A percentile compares a stretch with the other conserved stretches of the same genome.
Evolutionary conservation across 352 stramenopile genomes (phyloP).

Genomic region (Pythium aphanidermatum): DNA sequence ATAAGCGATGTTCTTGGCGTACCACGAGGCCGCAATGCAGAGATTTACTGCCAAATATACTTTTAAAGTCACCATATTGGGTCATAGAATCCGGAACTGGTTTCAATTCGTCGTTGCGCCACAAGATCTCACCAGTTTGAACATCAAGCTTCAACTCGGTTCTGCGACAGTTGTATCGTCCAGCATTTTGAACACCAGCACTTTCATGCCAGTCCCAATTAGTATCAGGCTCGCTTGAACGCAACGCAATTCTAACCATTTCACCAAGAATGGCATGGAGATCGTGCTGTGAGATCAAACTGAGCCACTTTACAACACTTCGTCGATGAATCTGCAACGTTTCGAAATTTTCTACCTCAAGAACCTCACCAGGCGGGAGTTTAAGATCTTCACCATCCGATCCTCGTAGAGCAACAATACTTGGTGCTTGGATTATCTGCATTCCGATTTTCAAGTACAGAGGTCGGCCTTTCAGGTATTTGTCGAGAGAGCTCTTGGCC

Average conservation of each 20-base stretch:
- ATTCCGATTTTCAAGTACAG: conserved; percentile 86
- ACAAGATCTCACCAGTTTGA: conserved; percentile 86
- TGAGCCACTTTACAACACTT: conserved; percentile 66
- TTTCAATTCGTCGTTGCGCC: conserved; percentile 88
- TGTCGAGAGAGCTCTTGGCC: conserved; percentile 68
- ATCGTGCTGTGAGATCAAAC: conserved; percentile 10
- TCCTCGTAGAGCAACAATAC: conserved; percentile 56
- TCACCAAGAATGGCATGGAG: conserved; percentile 31
- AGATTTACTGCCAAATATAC: conserved; percentile 78
- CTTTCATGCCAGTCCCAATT: conserved; percentile 67
- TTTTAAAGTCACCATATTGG: conserved; percentile 82
- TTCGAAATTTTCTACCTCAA: conserved; percentile 85
- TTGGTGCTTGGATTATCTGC: conserved; percentile 84
- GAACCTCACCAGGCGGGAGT: conserved; percentile 71
- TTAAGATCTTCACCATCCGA: conserved; percentile 52
- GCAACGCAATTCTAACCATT: conserved; percentile 73
- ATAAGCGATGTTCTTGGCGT: conserved; percentile 78
- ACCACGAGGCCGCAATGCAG: conserved; percentile 85
- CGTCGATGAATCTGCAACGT: conserved; percentile 78
- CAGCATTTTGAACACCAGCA: conserved; percentile 34
- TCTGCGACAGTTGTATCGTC: conserved; percentile 61
- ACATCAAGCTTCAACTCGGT: conserved; percentile 84
- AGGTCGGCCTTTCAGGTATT: conserved; percentile 80
- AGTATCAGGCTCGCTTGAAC: conserved; percentile 45
- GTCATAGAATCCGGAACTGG: conserved; percentile 90